Evolutionary conservation across 371 early-diverging fungal species (phyloP).

Genomic region (Rhizopus arrhizus): DNA sequence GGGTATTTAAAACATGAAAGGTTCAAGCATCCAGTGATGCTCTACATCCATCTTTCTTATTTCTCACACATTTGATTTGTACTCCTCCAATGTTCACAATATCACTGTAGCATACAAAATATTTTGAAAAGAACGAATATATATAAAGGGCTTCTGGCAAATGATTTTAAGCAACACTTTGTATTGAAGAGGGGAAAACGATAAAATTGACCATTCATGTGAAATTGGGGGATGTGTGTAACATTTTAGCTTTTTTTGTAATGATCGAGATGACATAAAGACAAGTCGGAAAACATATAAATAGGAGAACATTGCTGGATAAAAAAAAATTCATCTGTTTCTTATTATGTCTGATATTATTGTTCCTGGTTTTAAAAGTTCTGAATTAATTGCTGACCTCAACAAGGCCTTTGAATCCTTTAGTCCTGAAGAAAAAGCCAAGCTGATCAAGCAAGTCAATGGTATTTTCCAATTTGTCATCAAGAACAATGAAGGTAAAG

Average conservation of each 20-base stretch:
- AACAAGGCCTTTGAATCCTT: slow-evolving; percentile 39
- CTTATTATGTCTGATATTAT: slow-evolving; percentile 44
- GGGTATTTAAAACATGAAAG: too few species aligned
- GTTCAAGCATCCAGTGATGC: too few species aligned
- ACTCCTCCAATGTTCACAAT: too few species aligned
- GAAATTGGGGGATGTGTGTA: neutral
- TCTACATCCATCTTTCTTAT: too few species aligned
- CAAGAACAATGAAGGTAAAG: slow-evolving; percentile 64
- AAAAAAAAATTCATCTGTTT: neutral
- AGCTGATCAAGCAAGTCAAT: slow-evolving; percentile 64
- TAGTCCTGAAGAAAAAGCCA: slow-evolving; percentile 37
- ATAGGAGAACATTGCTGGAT: too few species aligned
- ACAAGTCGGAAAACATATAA: too few species aligned
- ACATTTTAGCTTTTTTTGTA: neutral
- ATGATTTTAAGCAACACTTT: too few species aligned
- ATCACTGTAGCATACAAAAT: too few species aligned
- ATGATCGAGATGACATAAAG: neutral
- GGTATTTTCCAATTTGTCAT: slow-evolving; percentile 86
- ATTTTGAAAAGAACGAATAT: too few species aligned
- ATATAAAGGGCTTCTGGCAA: too few species aligned
- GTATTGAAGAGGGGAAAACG: too few species aligned
- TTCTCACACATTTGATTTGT: too few species aligned
- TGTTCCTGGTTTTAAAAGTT: slow-evolving; percentile 52
- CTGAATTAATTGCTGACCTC: slow-evolving; percentile 46
- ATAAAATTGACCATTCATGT: neutral